These are phyloP conservation scores for Tylopilus sp. DNA, from an alignment of 1,284 basidiomycete species.

Conservation along the genomic window DNA sequence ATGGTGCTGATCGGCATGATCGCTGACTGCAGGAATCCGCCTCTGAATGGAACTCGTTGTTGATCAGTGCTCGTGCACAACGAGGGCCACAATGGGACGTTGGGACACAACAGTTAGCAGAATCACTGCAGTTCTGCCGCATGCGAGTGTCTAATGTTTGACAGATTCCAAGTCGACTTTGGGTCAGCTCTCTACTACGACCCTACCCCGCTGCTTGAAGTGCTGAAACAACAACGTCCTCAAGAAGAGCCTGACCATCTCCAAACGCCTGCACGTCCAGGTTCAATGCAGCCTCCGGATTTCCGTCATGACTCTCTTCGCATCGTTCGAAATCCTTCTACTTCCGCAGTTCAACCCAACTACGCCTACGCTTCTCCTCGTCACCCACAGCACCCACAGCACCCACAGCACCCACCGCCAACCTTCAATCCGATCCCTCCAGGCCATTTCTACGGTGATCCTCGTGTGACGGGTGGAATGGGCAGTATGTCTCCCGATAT, in stretches of 20 bases:
- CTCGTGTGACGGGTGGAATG: constrained; percentile 30
- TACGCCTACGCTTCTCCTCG: constrained; percentile 35
- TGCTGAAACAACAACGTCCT: constrained; percentile 36
- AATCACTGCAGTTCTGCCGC: background rate
- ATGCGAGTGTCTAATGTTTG: constrained; percentile 4
- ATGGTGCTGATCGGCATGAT: constrained; percentile 3
- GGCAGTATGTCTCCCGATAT: constrained; percentile 38
- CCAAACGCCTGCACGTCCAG: constrained; percentile 21
- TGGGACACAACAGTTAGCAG: constrained; percentile 69
- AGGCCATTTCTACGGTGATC: constrained; percentile 35
- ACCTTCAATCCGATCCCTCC: constrained; percentile 33
- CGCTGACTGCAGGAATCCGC: constrained; percentile 57
- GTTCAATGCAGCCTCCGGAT: constrained; percentile 33
- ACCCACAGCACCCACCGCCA: constrained; percentile 18
- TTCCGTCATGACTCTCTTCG: constrained; percentile 33
- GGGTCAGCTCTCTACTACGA: constrained; percentile 52
- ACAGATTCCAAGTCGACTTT: constrained; percentile 46
- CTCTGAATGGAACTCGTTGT: constrained; percentile 77
- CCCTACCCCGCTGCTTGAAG: constrained; percentile 41
- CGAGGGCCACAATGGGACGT: constrained; percentile 82
- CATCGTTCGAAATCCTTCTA: constrained; percentile 27
- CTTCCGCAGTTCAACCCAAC: constrained; percentile 29
- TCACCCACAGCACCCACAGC: constrained; percentile 30
- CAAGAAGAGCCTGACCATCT: constrained; percentile 27
- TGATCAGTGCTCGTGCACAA: constrained; percentile 70